Percentiles rank a stretch among this genome's conserved stretches.
Evolutionary conservation across 2,329 filamentous ascomycete species (phyloP).

Genomic region (Septoria linicola): DNA sequence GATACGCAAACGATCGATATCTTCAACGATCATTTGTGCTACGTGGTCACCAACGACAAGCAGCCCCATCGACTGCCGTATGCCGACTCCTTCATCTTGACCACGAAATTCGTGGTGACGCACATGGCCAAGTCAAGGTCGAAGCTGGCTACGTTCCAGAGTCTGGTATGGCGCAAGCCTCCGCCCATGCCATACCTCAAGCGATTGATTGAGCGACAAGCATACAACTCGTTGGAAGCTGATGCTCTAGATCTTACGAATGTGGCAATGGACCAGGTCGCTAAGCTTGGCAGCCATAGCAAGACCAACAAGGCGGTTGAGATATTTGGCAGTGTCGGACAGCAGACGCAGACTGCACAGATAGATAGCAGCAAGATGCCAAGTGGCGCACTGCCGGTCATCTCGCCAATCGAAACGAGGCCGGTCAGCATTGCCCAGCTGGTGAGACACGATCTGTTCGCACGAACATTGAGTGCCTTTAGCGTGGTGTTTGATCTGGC

Average conservation of each 20-base stretch:
- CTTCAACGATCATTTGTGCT: conserved; percentile 59
- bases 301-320: conserved; percentile 75
- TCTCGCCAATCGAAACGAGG: conserved; percentile 16
- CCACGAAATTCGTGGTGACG: conserved; percentile 91
- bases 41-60: conserved; percentile 64
- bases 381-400: conserved; percentile 15
- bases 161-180: conserved; percentile 76
- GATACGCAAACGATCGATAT: conserved; percentile 85
- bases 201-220: conserved; percentile 62
- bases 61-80: conserved; percentile 83
- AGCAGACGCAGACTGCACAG: conserved; percentile 58
- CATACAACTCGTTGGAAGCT: conserved; percentile 70
- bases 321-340: conserved; percentile 74
- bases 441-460: conserved; percentile 34
- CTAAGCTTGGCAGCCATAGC: conserved; percentile 69
- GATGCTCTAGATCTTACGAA: conserved; percentile 74
- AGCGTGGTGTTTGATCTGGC: conserved; percentile 46
- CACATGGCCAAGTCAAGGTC: conserved; percentile 89
- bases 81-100: conserved; percentile 72
- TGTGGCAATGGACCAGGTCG: conserved; percentile 73
- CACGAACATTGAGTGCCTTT: conserved; percentile 28
- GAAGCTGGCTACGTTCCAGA: conserved; percentile 83
- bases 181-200: conserved; percentile 40
- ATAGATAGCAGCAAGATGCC: conserved; percentile 29
- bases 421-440: conserved; percentile 31